Evolutionary conservation across 768 basidiomycete species (phyloP).

Genomic region (Neoboletus subvelutipes): DNA sequence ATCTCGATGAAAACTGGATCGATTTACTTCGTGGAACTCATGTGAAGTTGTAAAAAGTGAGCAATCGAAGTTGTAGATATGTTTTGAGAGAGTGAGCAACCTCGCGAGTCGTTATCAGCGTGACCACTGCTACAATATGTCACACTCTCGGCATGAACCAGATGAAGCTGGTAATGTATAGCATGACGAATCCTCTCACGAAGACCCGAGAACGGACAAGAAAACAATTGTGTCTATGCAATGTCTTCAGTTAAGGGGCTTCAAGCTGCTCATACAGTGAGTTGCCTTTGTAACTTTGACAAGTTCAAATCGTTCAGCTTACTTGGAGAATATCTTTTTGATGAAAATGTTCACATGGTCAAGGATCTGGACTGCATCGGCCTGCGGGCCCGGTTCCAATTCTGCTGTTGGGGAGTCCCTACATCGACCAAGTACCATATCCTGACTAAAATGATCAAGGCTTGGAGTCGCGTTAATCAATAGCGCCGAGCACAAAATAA

Average conservation of each 20-base stretch:
- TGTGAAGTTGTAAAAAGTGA: too few relatives aligned
- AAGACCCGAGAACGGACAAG: not conserved
- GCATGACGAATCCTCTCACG: too few relatives aligned
- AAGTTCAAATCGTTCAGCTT: not conserved
- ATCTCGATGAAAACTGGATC: too few relatives aligned
- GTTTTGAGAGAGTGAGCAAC: too few relatives aligned
- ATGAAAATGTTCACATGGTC: constrained; percentile 16
- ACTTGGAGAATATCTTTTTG: not conserved
- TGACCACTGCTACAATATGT: too few relatives aligned
- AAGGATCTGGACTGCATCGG: constrained; percentile 11
- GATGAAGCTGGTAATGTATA: not conserved
- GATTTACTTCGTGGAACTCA: too few relatives aligned
- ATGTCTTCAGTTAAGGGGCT: not conserved
- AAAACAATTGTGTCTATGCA: not conserved
- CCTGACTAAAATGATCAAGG: constrained; percentile 11
- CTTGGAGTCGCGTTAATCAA: constrained; percentile 5
- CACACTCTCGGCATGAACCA: not conserved
- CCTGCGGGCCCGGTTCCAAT: not conserved
- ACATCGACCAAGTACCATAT: constrained; percentile 20
- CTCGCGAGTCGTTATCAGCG: too few relatives aligned
- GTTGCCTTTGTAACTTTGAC: not conserved
- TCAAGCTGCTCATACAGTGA: not conserved
- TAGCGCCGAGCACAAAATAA: too few relatives aligned
- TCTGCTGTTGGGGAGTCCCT: not conserved
- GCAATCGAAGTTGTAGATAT: too few relatives aligned